Evolutionary conservation across 306 rosid species (phyloP).

Genomic region (Quercus ilex): DNA sequence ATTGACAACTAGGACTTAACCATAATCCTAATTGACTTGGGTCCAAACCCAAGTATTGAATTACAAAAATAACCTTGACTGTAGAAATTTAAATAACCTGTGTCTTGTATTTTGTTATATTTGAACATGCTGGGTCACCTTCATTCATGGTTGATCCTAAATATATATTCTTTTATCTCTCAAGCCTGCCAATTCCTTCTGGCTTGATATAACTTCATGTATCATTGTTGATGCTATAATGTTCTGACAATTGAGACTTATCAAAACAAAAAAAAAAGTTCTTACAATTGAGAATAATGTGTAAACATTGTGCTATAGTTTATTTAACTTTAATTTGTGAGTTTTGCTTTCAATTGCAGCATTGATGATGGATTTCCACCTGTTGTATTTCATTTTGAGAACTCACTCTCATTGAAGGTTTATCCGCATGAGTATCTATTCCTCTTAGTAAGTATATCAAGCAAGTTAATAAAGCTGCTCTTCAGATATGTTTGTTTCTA

Average conservation of each 20-base stretch:
- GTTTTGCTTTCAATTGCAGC: slow-evolving; percentile 49
- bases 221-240: slow-evolving; percentile 1
- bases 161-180: not conserved
- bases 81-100: no score
- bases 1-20: no score
- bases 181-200: not conserved
- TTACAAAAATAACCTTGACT: no score
- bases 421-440: slow-evolving; percentile 92
- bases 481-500: not conserved
- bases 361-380: slow-evolving; percentile 87
- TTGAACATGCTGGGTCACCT: slow-evolving; percentile 9
- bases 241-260: not conserved
- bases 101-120: not conserved
- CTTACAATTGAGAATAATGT: not conserved
- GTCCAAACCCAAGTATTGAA: no score
- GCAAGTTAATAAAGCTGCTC: not conserved
- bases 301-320: not conserved
- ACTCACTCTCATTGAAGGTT: slow-evolving; percentile 83
- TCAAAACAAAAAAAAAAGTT: not conserved
- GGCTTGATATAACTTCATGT: not conserved
- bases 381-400: slow-evolving; percentile 77
- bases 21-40: no score
- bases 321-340: not conserved
- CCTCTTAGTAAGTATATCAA: slow-evolving; percentile 59
- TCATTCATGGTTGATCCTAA: not conserved